A percentile compares a stretch with the other conserved stretches of the same genome.
Conservation (phyloP, 129 eudicot species). For the Dittrichia graveolens region DNA sequence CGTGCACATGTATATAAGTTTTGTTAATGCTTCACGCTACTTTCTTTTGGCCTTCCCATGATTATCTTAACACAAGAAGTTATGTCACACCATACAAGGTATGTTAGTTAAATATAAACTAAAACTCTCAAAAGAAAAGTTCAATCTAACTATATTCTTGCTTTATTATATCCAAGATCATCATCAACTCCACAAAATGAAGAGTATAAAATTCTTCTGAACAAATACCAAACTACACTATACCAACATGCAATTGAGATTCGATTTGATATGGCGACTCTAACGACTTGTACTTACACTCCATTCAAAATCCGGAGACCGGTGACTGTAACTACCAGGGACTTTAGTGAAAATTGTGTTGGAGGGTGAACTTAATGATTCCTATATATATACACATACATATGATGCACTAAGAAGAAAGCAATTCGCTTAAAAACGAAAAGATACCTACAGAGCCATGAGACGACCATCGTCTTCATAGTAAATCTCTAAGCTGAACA, state of each 20-base stretch:
- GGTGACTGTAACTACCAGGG: conserved; percentile 2
- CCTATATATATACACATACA: too few relatives aligned
- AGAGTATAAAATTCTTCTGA: not conserved
- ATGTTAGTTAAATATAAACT: too few relatives aligned
- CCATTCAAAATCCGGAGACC: conserved; percentile 1
- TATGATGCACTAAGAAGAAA: too few relatives aligned
- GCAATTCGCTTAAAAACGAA: too few relatives aligned
- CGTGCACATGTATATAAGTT: conserved; percentile 23
- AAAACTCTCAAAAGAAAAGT: too few relatives aligned
- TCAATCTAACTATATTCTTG: too few relatives aligned
- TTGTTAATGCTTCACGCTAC: conserved; percentile 23
- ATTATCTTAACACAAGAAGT: not conserved
- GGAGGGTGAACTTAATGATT: not conserved
- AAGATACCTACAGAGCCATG: not conserved
- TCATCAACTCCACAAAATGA: too few relatives aligned
- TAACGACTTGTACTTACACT: conserved; percentile 7
- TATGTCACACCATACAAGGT: too few relatives aligned
- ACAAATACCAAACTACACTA: not conserved
- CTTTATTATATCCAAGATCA: too few relatives aligned
- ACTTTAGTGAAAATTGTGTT: not conserved
- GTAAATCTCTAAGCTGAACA: conserved; percentile 51
- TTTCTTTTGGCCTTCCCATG: conserved; percentile 11
- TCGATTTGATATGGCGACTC: not conserved
- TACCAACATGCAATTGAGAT: not conserved
- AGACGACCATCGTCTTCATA: conserved; percentile 13